A percentile compares a stretch with the other conserved stretches of the same genome.
Conservation (phyloP, 257 asterid species). For the Cinchona pubescens region DNA sequence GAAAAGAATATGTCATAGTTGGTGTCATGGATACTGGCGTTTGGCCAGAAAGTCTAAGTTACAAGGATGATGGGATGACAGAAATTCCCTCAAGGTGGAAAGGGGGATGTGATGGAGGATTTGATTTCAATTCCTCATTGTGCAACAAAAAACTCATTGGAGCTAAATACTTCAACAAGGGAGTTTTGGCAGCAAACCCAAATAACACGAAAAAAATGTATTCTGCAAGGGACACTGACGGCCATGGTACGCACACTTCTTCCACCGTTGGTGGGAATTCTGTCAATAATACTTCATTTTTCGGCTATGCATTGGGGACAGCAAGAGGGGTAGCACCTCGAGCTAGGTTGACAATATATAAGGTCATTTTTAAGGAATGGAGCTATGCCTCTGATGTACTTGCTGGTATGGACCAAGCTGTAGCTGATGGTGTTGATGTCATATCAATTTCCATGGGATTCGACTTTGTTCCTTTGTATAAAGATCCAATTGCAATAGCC, state of each 20-base stretch:
- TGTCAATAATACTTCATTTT: conserved; percentile 34
- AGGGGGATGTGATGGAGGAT: conserved; percentile 38
- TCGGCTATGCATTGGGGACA: conserved; percentile 44
- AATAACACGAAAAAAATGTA: conserved; percentile 21
- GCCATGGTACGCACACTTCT: conserved; percentile 56
- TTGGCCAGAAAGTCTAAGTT: conserved; percentile 54
- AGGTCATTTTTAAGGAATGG: conserved; percentile 26
- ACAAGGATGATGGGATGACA: conserved; percentile 44
- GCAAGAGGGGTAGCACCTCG: conserved; percentile 49
- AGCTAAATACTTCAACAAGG: conserved; percentile 41
- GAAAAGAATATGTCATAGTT: conserved; percentile 41
- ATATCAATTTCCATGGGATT: conserved; percentile 39
- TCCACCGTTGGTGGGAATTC: conserved; percentile 47
- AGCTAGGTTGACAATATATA: conserved; percentile 45
- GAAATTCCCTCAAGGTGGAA: conserved; percentile 41
- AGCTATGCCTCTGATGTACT: conserved; percentile 42
- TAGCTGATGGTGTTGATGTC: conserved; percentile 46
- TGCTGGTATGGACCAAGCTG: conserved; percentile 53
- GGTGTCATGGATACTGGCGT: conserved; percentile 50
- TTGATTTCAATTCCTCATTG: conserved; percentile 37
- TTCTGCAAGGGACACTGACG: conserved; percentile 37
- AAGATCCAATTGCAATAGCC: conserved; percentile 40
- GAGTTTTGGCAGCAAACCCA: conserved; percentile 31
- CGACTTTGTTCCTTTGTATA: conserved; percentile 17
- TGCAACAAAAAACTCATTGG: conserved; percentile 50